Evolutionary conservation across 495 filamentous ascomycete genomes (phyloP).

Genomic region (Talaromyces stipitatus): DNA sequence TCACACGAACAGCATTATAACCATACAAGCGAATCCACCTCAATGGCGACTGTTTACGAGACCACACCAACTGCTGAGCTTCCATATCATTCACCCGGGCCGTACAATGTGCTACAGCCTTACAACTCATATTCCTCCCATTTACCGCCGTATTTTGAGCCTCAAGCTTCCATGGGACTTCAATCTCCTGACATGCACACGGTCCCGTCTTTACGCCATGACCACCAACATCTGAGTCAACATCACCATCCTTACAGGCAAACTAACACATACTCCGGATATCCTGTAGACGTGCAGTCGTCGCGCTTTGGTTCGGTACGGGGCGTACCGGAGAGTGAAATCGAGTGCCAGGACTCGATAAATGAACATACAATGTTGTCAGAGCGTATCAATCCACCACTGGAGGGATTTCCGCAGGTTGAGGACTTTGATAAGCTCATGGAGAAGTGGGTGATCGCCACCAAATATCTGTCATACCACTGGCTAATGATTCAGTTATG

Average conservation of each 20-base stretch:
- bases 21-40: not conserved
- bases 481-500: constrained; percentile 26
- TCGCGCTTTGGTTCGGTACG: not conserved
- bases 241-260: not conserved
- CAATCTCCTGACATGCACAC: not conserved
- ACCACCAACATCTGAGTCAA: not conserved
- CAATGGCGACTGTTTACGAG: constrained; percentile 5
- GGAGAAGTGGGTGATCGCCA: constrained; percentile 35
- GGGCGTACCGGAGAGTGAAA: constrained; percentile 24
- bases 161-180: not conserved
- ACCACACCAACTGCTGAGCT: constrained; percentile 3
- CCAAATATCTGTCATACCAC: not conserved
- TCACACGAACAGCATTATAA: constrained; percentile 4
- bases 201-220: not conserved
- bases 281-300: constrained; percentile 27
- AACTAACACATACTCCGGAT: constrained; percentile 27
- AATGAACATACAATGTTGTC: constrained; percentile 37
- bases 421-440: constrained; percentile 47
- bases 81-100: constrained; percentile 4
- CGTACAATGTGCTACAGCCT: constrained; percentile 5
- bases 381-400: constrained; percentile 32
- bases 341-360: constrained; percentile 37
- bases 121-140: constrained; percentile 7
- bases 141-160: not conserved
- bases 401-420: constrained; percentile 46